Evolutionary conservation across 306 rosid genomes (phyloP), one percentile per base, ranked within the genome.

Genomic region (Cicer pinnatifidum): DNA sequence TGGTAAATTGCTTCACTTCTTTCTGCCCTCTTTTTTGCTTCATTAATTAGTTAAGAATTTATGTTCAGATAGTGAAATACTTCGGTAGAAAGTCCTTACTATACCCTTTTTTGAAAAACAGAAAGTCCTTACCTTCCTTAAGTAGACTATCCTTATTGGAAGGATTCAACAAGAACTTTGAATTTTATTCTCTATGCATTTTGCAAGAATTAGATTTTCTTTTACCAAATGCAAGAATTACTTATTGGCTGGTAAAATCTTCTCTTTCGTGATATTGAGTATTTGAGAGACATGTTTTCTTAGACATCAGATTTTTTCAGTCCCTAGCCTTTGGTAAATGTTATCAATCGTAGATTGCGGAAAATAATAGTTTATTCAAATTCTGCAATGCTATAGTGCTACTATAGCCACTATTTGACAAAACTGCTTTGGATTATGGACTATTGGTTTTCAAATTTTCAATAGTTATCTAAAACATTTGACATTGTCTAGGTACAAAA

Each of bases 401-500:
- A 28, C 5, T 28, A 28, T 28, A 28, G 35, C 5, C 5, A 3
- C 5, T 28, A 28, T 28, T 28, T 28, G 35, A 28, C 35, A 28
- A 28, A 28, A 28, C 35, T 28, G 5, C 35, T 28, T 28, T 53
- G 48, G 23, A 47, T 53, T 56, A 7, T 68, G 53, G 53, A 82
- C 78, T 50, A 54, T 13, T 70, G 33, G 10, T 71, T 81, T 75
- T 78, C 53, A 41, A 28, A 7, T 71, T 81, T 75, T 78, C 53
- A 41, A 28, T 66, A 50, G 54, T 57, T 17, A 40, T 72, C 64
- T 78, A 52, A 78, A 81, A 37, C 65, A 48, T 77, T 61, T 67
- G 43, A 19, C 38, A 23, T 60, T 73, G 20, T 75, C 65, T 70
- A 91, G 97, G 93, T 88, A 88, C 84, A 88, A 85, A 84, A 84